Percentiles rank a stretch among this genome's conserved stretches.
These are phyloP conservation scores for Zasmidium angulare DNA, from an alignment of 2,329 filamentous ascomycete species.

Conservation along the genomic window DNA sequence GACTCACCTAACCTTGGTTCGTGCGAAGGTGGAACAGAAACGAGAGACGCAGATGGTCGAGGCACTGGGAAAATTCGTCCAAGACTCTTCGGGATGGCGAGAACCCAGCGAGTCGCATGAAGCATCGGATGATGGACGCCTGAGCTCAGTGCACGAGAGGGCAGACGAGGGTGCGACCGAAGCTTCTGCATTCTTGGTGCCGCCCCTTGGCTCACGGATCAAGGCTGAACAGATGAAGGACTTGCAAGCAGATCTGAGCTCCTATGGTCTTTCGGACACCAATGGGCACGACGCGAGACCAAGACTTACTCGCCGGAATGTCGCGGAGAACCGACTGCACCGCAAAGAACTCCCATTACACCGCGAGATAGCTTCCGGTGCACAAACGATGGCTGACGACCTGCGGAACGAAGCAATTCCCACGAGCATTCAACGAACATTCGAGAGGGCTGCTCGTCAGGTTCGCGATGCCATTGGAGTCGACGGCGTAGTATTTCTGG, in stretches of 20 bases:
- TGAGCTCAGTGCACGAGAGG: no score
- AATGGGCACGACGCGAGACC: no score
- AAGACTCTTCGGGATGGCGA: conserved; percentile 21
- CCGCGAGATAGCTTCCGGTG: no score
- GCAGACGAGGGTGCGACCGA: no score
- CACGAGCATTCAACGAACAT: conserved; percentile 33
- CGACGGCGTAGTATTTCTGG: conserved; percentile 49
- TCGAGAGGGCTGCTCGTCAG: conserved; percentile 49
- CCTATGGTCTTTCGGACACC: no score
- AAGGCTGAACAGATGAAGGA: no score
- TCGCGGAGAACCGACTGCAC: no score
- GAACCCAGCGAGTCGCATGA: conserved; percentile 19
- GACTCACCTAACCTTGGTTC: conserved; percentile 56
- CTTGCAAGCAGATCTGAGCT: no score
- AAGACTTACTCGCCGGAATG: no score
- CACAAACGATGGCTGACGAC: neutral
- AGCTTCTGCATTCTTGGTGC: no score
- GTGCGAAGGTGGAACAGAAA: conserved; percentile 39
- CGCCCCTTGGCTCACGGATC: no score
- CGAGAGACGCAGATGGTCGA: conserved; percentile 56
- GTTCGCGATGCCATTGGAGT: conserved; percentile 49
- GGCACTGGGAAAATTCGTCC: conserved; percentile 41
- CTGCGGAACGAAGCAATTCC: conserved; percentile 10
- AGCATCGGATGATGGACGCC: conserved; percentile 16
- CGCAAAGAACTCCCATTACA: no score